Evolutionary conservation across 208 protist genomes (phyloP).

Genomic region (Strigomonas culicis): DNA sequence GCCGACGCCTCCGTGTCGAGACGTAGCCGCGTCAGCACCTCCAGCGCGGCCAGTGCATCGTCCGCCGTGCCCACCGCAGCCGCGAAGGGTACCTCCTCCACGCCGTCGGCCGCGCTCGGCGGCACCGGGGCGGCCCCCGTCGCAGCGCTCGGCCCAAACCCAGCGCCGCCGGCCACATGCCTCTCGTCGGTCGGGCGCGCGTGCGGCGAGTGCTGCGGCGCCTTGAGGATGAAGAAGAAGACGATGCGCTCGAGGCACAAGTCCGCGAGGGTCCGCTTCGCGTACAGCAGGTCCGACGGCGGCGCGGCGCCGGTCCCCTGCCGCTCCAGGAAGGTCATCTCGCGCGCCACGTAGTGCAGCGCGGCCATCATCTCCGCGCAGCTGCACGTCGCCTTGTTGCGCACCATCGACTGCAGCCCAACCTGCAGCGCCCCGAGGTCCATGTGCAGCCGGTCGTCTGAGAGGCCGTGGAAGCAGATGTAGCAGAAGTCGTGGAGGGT

Average conservation of each 20-base stretch:
- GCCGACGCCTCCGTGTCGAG: conserved; percentile 7
- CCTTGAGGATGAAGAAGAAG: conserved; percentile 52
- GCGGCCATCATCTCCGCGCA: conserved; percentile 35
- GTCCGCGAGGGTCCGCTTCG: conserved; percentile 39
- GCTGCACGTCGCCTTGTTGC: conserved; percentile 12
- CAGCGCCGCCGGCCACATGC: too few relatives aligned
- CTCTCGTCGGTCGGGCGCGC: not conserved
- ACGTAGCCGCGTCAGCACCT: conserved; percentile 49
- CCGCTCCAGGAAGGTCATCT: conserved; percentile 40
- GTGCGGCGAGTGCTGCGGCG: not conserved
- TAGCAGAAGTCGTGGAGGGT: conserved; percentile 61
- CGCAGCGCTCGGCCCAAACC: not conserved
- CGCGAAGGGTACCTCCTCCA: not conserved
- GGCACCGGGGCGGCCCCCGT: not conserved
- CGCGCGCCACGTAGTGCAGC: conserved; percentile 60
- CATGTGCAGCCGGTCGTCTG: conserved; percentile 52
- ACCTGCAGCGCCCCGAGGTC: conserved; percentile 25
- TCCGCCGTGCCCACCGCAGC: conserved; percentile 27
- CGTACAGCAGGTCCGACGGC: conserved; percentile 13
- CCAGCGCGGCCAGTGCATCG: conserved; percentile 58
- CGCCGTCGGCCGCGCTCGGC: not conserved
- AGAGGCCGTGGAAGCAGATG: conserved; percentile 53
- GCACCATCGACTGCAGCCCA: conserved; percentile 24
- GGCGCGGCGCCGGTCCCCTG: not conserved
- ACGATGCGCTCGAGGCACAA: conserved; percentile 51